A percentile compares a stretch with the other conserved stretches of the same genome.
These are phyloP conservation scores for Taphrina betulina DNA, from an alignment of 1,139 yeast species.

Conservation along the genomic window DNA sequence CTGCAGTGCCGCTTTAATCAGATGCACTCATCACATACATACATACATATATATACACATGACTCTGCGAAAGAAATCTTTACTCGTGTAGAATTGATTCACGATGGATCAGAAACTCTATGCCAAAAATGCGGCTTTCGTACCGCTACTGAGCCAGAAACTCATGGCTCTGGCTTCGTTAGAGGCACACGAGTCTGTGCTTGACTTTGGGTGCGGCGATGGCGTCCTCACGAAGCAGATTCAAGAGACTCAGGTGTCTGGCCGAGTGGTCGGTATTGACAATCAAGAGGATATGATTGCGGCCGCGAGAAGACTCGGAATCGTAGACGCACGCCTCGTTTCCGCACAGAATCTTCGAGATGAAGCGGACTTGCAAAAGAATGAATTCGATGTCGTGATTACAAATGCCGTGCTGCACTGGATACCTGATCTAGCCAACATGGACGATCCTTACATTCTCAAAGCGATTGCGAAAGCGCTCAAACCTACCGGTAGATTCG, in stretches of 20 bases:
- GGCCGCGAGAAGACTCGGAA: constrained; percentile 18
- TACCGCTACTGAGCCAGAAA: constrained; percentile 19
- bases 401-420: constrained; percentile 34
- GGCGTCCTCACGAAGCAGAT: constrained; percentile 30
- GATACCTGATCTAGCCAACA: constrained; percentile 27
- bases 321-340: constrained; percentile 15
- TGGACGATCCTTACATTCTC: constrained; percentile 6
- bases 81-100: too few relatives aligned
- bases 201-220: constrained; percentile 34
- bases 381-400: constrained; percentile 31
- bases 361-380: constrained; percentile 7
- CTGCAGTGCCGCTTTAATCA: too few relatives aligned
- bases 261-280: constrained; percentile 30
- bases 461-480: constrained; percentile 24
- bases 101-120: constrained; percentile 26
- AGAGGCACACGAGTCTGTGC: constrained; percentile 22
- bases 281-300: constrained; percentile 22
- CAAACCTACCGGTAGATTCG: constrained; percentile 31
- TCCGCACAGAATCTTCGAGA: constrained; percentile 15
- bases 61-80: too few relatives aligned
- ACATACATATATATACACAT: too few relatives aligned
- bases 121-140: constrained; percentile 29
- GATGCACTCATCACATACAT: too few relatives aligned
- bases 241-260: constrained; percentile 19
- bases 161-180: constrained; percentile 13